These are phyloP conservation scores for Flaveria sonorensis DNA, from an alignment of 129 eudicot species.

Conservation along the genomic window DNA sequence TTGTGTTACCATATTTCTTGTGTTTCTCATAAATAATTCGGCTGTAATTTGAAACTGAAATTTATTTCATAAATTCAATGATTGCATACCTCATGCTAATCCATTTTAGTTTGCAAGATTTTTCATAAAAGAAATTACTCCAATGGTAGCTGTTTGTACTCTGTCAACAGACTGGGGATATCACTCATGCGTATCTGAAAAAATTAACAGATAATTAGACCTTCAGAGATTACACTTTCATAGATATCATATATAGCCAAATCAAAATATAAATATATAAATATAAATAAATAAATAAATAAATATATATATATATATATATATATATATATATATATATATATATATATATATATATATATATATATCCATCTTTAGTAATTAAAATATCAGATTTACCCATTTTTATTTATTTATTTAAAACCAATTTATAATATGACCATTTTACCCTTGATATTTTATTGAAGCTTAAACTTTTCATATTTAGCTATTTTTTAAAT, in stretches of 20 bases:
- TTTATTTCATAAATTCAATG: conserved; percentile 2
- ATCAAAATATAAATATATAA: too few species aligned
- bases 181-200: conserved; percentile 87
- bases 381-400: too few species aligned
- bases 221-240: not conserved
- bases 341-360: too few species aligned
- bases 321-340: too few species aligned
- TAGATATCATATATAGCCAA: not conserved
- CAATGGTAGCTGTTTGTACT: conserved; percentile 62
- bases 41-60: conserved; percentile 2
- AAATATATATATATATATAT: too few species aligned
- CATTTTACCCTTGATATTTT: too few species aligned
- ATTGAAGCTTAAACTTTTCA: too few species aligned
- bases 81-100: conserved; percentile 24
- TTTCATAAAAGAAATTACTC: conserved; percentile 30
- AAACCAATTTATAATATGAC: too few species aligned
- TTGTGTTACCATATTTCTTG: conserved; percentile 9
- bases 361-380: too few species aligned
- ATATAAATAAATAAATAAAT: too few species aligned
- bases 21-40: conserved; percentile 21
- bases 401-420: too few species aligned
- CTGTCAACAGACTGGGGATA: conserved; percentile 59
- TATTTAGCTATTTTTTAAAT: too few species aligned
- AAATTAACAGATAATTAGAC: not conserved
- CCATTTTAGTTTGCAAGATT: conserved; percentile 18